phyloP scores from a whole-genome alignment of 768 basidiomycete species.

The Serendipita vermifera region DNA sequence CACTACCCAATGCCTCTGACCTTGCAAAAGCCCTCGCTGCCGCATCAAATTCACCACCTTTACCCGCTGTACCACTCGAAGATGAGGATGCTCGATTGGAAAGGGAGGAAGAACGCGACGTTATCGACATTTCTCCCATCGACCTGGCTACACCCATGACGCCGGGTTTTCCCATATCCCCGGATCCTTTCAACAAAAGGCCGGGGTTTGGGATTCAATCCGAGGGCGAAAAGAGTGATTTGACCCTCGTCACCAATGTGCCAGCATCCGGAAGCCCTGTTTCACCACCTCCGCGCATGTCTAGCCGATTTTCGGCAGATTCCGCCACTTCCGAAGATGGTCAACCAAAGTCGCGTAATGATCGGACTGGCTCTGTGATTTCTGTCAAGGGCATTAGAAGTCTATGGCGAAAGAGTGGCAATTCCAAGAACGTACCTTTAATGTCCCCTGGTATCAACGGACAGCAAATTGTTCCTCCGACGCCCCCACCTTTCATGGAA shows the following conservation, averaged over 20 bases:
- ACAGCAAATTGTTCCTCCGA: conserved; percentile 7
- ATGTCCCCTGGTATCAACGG: conserved; percentile 22
- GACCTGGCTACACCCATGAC: conserved; percentile 22
- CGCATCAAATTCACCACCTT: background rate
- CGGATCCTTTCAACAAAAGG: conserved; percentile 55
- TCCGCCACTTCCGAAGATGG: conserved; percentile 33
- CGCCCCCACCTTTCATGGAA: conserved; percentile 2
- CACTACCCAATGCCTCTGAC: background rate
- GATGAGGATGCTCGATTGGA: background rate
- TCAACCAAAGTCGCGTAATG: conserved; percentile 22
- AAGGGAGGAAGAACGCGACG: conserved; percentile 2
- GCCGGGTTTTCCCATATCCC: conserved; percentile 68
- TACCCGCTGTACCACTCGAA: conserved; percentile 10
- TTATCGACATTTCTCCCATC: conserved; percentile 10
- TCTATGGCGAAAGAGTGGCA: conserved; percentile 65
- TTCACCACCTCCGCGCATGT: conserved; percentile 27
- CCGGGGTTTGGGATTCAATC: conserved; percentile 20
- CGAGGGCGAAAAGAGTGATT: background rate
- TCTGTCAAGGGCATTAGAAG: conserved; percentile 62
- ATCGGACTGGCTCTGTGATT: conserved; percentile 37
- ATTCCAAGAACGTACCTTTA: conserved; percentile 23
- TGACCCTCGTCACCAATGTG: background rate
- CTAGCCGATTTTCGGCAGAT: conserved; percentile 68
- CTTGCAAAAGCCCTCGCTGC: background rate
- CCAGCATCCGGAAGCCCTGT: background rate